These are phyloP conservation scores for Colletotrichum caudatum DNA, from an alignment of 2,329 filamentous ascomycete species.

Conservation along the genomic window DNA sequence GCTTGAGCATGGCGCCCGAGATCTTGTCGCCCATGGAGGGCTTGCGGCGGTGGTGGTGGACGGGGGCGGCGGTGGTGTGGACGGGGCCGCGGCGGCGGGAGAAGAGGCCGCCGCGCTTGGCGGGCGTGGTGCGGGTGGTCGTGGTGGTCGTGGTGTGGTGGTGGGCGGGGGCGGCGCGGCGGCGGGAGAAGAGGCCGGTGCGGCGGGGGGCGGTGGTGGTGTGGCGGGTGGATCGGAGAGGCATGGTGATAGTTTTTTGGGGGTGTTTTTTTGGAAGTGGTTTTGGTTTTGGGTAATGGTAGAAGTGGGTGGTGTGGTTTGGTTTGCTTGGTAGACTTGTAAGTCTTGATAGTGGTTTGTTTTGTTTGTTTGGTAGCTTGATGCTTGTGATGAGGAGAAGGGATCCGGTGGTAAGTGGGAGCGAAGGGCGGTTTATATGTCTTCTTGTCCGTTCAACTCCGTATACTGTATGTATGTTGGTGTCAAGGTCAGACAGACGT, in stretches of 20 bases:
- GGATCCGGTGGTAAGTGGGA: constrained; percentile 5
- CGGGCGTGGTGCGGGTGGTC: constrained; percentile 29
- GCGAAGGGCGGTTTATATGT: constrained; percentile 36
- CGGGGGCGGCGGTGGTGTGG: constrained; percentile 47
- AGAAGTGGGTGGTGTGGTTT: not conserved
- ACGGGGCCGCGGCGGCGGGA: constrained; percentile 49
- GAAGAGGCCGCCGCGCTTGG: constrained; percentile 56
- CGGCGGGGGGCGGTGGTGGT: constrained; percentile 41
- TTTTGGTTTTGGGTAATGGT: no score
- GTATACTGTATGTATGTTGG: not conserved
- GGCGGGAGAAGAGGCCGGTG: constrained; percentile 44
- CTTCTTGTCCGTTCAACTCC: constrained; percentile 13
- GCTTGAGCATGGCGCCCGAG: constrained; percentile 78
- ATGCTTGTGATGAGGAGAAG: constrained; percentile 23
- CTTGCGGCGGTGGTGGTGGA: constrained; percentile 75
- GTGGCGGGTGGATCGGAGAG: constrained; percentile 46
- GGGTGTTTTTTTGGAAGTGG: no score
- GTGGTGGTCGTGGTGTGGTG: constrained; percentile 44
- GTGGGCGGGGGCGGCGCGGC: constrained; percentile 43
- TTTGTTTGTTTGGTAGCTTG: constrained; percentile 26
- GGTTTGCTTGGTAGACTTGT: constrained; percentile 19
- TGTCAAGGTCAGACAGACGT: constrained; percentile 5
- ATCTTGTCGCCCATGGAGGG: constrained; percentile 81
- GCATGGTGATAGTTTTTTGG: constrained; percentile 48
- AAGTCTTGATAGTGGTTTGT: constrained; percentile 25